Evolutionary conservation across 345 rosid genomes (phyloP).

Genomic region (Aegle marmelos): DNA sequence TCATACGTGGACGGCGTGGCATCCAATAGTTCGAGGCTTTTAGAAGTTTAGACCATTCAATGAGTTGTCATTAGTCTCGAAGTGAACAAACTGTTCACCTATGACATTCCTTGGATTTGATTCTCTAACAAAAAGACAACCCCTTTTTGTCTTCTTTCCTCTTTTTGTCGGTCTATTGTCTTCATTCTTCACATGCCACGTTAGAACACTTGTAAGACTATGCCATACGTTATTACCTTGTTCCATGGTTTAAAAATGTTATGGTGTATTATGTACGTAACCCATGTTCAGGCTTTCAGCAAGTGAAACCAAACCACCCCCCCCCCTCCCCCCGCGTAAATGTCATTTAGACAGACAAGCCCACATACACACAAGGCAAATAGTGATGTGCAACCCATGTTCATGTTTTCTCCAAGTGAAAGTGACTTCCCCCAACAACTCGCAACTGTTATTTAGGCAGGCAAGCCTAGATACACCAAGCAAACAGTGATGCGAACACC

Average conservation of each 20-base stretch:
- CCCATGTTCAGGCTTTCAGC: too few relatives aligned
- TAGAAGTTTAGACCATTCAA: background rate
- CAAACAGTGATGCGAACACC: background rate
- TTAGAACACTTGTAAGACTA: background rate
- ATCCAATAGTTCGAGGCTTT: background rate
- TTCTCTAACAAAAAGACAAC: background rate
- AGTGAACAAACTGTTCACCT: background rate
- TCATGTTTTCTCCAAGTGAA: too few relatives aligned
- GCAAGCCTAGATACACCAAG: background rate
- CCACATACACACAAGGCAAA: too few relatives aligned
- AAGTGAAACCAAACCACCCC: too few relatives aligned
- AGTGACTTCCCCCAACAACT: too few relatives aligned
- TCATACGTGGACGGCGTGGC: background rate
- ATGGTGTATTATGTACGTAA: background rate
- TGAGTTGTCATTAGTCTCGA: too few relatives aligned
- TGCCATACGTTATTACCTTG: background rate
- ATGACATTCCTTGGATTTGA: constrained; percentile 6
- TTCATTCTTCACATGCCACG: background rate
- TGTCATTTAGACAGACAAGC: too few relatives aligned
- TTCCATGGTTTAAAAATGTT: too few relatives aligned
- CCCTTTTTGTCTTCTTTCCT: background rate
- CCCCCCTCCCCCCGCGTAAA: too few relatives aligned
- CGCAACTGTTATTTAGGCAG: background rate
- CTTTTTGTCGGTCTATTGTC: background rate
- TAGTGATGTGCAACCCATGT: too few relatives aligned